Base-by-base conservation (phyloP, 805 yeast genomes). In the Schwanniomyces sp. region DNA sequence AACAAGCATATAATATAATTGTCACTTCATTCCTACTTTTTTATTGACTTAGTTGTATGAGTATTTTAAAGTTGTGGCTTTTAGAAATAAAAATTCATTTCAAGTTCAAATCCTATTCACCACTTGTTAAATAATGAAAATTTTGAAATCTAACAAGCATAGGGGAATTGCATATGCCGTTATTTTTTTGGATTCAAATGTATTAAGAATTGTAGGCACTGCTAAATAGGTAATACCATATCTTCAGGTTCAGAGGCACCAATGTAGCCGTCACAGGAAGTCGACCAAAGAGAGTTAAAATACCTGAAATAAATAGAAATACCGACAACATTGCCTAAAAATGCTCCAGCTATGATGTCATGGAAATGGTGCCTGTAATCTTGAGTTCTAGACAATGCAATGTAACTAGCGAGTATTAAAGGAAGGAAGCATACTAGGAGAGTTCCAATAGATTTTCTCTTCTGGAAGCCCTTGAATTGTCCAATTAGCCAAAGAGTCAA, bases 401-500 rank as follows among this genome's bases (percentile, higher is more conserved):
- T 57, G 51, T 65, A 67, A 6, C 59, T 44, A 2, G 71, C 70
- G 37, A 64, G 53, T 12, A 64, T 32, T 7, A 61, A 39, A 1
- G 72, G 72, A 11, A 54, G 43, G 1, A 54, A 47, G 25, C 55
- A 45, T 5, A 53, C 16, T n/a, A 59, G 41, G 56, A 50, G 41
- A 37, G 52, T 55, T 41, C 58, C 53, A n/a, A 64, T 47, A 5
- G 64, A 61, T 38, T 57, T 57, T 55, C 26, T 32, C 17, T 30
- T 18, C 18, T 39, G 52, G 37, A 57, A 43, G 7, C 62, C 41
- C 41, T 55, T 55, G 48, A 66, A 62, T 54, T 77, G 80, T n/a
- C 79, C 80, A 32, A 61, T 59, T 3, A 78, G 51, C 80, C 81
- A 80, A 29, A 80, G 58, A 10, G 78, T 53, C 43, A 81, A 64